Evolutionary conservation across 108 stramenopile species (phyloP).

Genomic region (Skeletonema marinoi): DNA sequence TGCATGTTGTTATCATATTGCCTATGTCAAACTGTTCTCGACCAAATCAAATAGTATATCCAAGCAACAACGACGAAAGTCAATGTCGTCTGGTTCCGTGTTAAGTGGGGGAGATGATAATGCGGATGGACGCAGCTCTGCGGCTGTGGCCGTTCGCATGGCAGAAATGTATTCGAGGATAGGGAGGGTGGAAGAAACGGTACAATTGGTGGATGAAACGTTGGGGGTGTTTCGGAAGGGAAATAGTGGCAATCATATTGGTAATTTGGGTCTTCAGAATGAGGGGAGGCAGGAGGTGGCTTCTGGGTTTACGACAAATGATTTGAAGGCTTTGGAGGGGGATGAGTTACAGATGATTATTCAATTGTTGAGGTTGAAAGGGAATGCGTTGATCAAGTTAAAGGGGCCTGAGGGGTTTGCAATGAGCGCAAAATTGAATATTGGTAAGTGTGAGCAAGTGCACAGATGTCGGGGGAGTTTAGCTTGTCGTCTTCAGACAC

Average conservation of each 20-base stretch:
- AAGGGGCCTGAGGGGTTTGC: conserved; percentile 22
- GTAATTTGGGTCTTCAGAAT: not conserved
- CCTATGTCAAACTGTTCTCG: conserved; percentile 11
- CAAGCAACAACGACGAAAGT: not conserved
- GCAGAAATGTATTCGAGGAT: conserved; percentile 32
- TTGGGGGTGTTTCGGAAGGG: conserved; percentile 12
- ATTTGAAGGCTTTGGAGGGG: conserved; percentile 13
- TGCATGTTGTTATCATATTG: conserved; percentile 15
- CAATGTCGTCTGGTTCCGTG: not conserved
- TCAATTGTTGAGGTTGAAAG: conserved; percentile 21
- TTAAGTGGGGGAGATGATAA: not conserved
- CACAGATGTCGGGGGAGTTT: too few species aligned
- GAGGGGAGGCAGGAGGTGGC: conserved; percentile 27
- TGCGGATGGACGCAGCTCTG: conserved; percentile 14
- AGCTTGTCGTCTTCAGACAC: too few species aligned
- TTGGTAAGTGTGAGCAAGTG: not conserved
- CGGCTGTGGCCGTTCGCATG: conserved; percentile 20
- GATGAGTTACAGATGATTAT: conserved; percentile 33
- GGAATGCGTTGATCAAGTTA: conserved; percentile 13
- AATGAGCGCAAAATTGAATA: conserved; percentile 26
- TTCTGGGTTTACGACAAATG: conserved; percentile 20
- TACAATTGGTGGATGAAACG: conserved; percentile 23
- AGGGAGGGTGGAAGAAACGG: conserved; percentile 11
- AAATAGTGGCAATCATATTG: not conserved
- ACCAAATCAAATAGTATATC: not conserved